Evolutionary conservation across 2,329 filamentous ascomycete genomes (phyloP), one percentile per base, ranked within the genome.

Genomic region (Cercospora sesami): DNA sequence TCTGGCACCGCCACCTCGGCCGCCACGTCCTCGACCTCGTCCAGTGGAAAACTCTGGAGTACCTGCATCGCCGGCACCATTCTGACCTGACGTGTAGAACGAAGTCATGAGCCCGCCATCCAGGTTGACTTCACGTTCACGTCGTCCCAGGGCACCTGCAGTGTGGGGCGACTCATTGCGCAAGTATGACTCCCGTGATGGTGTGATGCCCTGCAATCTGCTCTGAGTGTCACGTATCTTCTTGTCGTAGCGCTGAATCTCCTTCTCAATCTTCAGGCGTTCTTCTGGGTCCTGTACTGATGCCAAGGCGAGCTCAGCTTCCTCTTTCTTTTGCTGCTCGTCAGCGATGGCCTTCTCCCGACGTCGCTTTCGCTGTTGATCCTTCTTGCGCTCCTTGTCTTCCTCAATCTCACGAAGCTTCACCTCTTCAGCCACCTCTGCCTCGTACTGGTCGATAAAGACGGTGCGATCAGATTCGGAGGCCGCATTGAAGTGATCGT

Each of bases 361-460:
- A 53, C 95, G 90, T 68, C 95, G 89, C 83, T 98, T 99, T 71
- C 95, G 91, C 79, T 99, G 95, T 93, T 99, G 98, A 77, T 99
- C 95, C 83, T 99, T 99, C 84, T 99, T 99, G 72, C 95, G 92
- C 81, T 99, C 95, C 82, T 99, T 99, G 80, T 99, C 95, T 69
- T 94, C 93, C 69, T 91, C 91, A 7, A 97, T 85, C 79, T 97
- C 94, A 72, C 93, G 92, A 69, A 93, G 91, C 73, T 95, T 91
- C 2, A 98, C 94, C 74, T 97, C 91, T 63, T 91, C 87, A 68
- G 94, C 86, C 1, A 95, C 94, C 48, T 91, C 89, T 18, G 91
- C 87, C 76, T 93, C 94, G 78, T 95, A 89, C 57, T 89, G 83
- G 14, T 91, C 86, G 68, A 92, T 88, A 78, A 92, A 97, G 33